phyloP scores from a whole-genome alignment of 2,329 filamentous ascomycete species.

The Polytolypa hystricis region DNA sequence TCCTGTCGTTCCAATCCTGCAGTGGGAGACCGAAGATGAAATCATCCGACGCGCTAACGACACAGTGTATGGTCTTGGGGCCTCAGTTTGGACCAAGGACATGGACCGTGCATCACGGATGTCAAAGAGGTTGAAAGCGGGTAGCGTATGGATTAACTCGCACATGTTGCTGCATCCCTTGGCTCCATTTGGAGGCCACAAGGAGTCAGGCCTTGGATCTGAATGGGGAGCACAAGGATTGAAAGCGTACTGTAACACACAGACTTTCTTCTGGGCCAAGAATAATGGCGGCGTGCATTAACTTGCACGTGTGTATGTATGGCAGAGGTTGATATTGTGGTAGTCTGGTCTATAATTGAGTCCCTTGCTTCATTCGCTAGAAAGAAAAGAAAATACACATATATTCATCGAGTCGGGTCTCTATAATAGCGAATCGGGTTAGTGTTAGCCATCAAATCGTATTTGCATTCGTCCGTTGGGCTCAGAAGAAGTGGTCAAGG shows the following conservation, averaged over 20 bases:
- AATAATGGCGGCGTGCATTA: too few relatives aligned
- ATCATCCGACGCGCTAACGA: conserved; percentile 37
- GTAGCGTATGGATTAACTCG: conserved; percentile 46
- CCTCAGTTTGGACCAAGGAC: conserved; percentile 43
- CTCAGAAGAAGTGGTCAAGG: too few relatives aligned
- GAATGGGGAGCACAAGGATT: conserved; percentile 22
- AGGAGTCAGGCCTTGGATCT: conserved; percentile 24
- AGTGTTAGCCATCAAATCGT: too few relatives aligned
- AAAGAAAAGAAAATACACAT: too few relatives aligned
- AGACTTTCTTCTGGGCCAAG: conserved; percentile 6
- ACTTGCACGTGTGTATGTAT: too few relatives aligned
- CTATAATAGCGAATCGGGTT: too few relatives aligned
- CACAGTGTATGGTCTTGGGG: conserved; percentile 41
- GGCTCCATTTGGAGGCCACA: conserved; percentile 26
- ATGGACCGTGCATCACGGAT: conserved; percentile 38
- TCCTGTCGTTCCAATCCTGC: conserved; percentile 51
- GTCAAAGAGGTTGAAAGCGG: conserved; percentile 40
- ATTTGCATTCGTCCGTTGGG: too few relatives aligned
- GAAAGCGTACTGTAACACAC: conserved; percentile 18
- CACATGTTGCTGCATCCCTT: conserved; percentile 37
- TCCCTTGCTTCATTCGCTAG: too few relatives aligned
- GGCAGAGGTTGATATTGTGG: too few relatives aligned
- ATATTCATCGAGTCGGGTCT: too few relatives aligned
- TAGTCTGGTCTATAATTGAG: too few relatives aligned
- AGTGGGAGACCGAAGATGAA: conserved; percentile 42